phyloP scores from a whole-genome alignment of 2,329 filamentous ascomycete species.

The Phialophora expanda region DNA sequence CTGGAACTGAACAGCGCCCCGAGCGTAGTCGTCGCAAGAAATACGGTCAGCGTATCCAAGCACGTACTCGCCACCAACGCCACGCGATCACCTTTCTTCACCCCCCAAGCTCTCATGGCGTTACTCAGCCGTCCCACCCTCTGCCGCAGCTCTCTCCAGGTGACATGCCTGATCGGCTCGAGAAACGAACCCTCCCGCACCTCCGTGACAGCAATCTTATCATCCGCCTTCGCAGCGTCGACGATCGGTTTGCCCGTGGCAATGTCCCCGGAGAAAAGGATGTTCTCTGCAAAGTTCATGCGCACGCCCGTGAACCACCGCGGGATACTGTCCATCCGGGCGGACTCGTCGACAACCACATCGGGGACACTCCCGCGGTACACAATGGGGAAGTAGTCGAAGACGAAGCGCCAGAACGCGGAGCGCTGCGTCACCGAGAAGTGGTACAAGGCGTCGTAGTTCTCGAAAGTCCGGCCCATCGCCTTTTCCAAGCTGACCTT shows the following conservation, averaged over 20 bases:
- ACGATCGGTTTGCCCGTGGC: conserved; percentile 50
- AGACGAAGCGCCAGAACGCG: conserved; percentile 70
- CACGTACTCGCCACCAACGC: conserved; percentile 77
- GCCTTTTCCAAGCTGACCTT: conserved; percentile 42
- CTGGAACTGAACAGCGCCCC: conserved; percentile 77
- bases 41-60: conserved; percentile 73
- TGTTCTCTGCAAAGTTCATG: conserved; percentile 81
- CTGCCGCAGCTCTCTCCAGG: conserved; percentile 69
- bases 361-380: conserved; percentile 60
- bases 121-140: conserved; percentile 65
- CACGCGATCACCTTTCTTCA: conserved; percentile 73
- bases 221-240: conserved; percentile 68
- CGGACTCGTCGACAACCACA: conserved; percentile 69
- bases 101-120: conserved; percentile 69
- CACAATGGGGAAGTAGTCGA: conserved; percentile 65
- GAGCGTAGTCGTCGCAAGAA: conserved; percentile 71
- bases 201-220: conserved; percentile 72
- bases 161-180: conserved; percentile 57
- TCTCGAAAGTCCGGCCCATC: conserved; percentile 44
- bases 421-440: conserved; percentile 69
- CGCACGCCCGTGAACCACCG: conserved; percentile 76
- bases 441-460: conserved; percentile 70
- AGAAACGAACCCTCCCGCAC: conserved; percentile 51
- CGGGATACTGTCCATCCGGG: conserved; percentile 72
- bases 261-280: conserved; percentile 61